Evolutionary conservation across 768 basidiomycete species (phyloP).

Genomic region (Amanita molliuscula): DNA sequence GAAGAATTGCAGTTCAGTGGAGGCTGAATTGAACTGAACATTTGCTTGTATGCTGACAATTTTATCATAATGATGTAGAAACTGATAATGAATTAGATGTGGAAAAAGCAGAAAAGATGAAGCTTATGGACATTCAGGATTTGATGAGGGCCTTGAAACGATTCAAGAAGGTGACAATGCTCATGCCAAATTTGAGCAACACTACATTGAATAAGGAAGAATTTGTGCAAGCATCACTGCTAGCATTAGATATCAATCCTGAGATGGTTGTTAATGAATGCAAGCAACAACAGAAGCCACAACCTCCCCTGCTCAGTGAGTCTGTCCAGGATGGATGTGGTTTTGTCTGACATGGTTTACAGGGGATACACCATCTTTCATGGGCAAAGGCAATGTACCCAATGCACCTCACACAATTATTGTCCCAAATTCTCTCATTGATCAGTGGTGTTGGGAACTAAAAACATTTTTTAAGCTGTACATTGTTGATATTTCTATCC

Average conservation of each 20-base stretch:
- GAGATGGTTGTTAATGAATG: too few species aligned
- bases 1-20: too few species aligned
- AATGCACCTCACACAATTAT: constrained; percentile 13
- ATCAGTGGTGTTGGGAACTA: constrained; percentile 14
- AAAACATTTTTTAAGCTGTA: not conserved
- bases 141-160: not conserved
- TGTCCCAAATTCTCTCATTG: constrained; percentile 12
- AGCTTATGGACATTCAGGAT: too few species aligned
- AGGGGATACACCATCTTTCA: not conserved
- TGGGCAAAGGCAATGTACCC: not conserved
- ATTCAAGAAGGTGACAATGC: not conserved
- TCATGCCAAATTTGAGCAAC: not conserved
- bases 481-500: not conserved
- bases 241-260: not conserved
- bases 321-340: too few species aligned
- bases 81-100: too few species aligned
- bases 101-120: too few species aligned
- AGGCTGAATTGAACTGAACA: too few species aligned
- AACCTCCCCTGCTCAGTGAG: too few species aligned
- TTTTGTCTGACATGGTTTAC: too few species aligned
- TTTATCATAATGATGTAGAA: too few species aligned
- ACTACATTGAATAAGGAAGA: not conserved
- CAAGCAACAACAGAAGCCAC: too few species aligned
- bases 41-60: too few species aligned
- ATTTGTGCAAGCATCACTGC: not conserved